Conservation (phyloP, 140 eudicot genomes). For the Cichorium intybus region DNA sequence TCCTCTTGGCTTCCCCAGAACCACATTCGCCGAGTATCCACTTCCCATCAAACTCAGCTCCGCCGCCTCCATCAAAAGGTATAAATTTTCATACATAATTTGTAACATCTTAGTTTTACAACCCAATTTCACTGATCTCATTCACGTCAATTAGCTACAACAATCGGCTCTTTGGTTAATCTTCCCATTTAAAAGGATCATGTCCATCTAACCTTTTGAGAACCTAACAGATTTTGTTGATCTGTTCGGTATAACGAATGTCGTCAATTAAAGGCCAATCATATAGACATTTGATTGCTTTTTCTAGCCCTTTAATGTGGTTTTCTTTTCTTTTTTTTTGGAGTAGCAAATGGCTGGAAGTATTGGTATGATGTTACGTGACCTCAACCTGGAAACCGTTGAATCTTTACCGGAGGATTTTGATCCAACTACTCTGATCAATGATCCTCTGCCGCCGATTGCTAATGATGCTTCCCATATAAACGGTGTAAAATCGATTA, state of each 20-base stretch:
- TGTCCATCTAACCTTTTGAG: neutral
- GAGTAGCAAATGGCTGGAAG: slow-evolving; percentile 41
- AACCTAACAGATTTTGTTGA: neutral
- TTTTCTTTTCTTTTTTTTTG: neutral
- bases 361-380: slow-evolving; percentile 40
- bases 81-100: neutral
- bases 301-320: neutral
- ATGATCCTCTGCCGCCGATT: slow-evolving; percentile 45
- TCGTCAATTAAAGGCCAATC: neutral
- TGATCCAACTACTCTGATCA: slow-evolving; percentile 48
- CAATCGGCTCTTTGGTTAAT: neutral
- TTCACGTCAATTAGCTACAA: slow-evolving; percentile 1
- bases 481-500: slow-evolving; percentile 14
- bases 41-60: slow-evolving; percentile 10
- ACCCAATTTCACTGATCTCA: slow-evolving; percentile 8
- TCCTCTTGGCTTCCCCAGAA: slow-evolving; percentile 14
- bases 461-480: slow-evolving; percentile 14
- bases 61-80: slow-evolving; percentile 34
- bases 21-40: slow-evolving; percentile 25
- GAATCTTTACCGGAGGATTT: slow-evolving; percentile 52
- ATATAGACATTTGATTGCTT: neutral
- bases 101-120: slow-evolving; percentile 5
- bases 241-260: slow-evolving; percentile 2
- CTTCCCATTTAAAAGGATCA: neutral
- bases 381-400: slow-evolving; percentile 35